Base-by-base conservation (phyloP, 2,329 filamentous ascomycete species). In the Microdochium paspali region DNA sequence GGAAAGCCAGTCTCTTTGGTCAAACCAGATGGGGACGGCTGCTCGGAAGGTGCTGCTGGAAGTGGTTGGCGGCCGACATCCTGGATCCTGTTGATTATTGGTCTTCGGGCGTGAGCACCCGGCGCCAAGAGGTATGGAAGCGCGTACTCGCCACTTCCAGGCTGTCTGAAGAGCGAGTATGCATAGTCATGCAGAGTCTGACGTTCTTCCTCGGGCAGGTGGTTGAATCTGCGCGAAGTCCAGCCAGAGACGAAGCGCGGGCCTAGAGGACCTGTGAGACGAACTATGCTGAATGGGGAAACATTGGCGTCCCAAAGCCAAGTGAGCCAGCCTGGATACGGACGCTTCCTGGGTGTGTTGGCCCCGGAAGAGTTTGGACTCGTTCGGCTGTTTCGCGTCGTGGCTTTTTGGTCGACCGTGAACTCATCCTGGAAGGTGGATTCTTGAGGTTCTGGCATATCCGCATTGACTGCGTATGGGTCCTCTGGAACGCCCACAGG, bases 301-400 rank as follows among this genome's bases (percentile, higher is more conserved):
- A 97, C 81, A 61, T 98, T 98, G 56, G 90, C 87, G 55, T 98
- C 93, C 93, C 93, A 98, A 4, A 98, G 79, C 69, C 90, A 96
- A 48, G 84, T 82, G 20, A 97, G 72, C 90, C 91, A 96, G 64
- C 84, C 82, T 0, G 90, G 89, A 2, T 93, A 66, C 2, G 82
- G 84, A 13, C 79, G 67, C 54, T 70, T 65, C 32, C 56, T 58
- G 12, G 67, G 58, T 7, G 51, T 66, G 68, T 56, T 54, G 57
- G 57, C 56, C 18, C 35, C 35, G 13, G 35, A 40, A 7, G 35
- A 40, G 31, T 53, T 52, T 9, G 45, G 60, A 57, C 25, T 58
- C 50, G 45, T 47, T 35, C 60, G 62, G 48, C 56, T 58, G 46
- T 67, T 69, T 24, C 71, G 51, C 28, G 47, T 64, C 15, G 58